Evolutionary conservation across 2,329 filamentous ascomycete genomes (phyloP).

Genomic region (Cordyceps tenuipes): DNA sequence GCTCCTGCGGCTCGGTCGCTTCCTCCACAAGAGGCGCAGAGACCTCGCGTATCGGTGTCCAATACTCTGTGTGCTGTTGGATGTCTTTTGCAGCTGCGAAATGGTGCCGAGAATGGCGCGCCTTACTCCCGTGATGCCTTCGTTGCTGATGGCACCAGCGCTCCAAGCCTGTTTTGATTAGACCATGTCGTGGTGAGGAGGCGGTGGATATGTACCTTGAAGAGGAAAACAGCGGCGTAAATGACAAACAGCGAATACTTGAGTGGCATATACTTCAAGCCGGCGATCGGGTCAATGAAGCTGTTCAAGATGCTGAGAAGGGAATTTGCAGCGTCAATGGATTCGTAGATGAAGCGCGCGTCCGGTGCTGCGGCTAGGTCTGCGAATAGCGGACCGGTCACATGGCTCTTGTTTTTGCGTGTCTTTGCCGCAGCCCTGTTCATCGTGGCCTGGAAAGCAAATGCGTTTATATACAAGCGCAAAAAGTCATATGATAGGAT

Average conservation of each 20-base stretch:
- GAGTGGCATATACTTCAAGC: slow-evolving; percentile 55
- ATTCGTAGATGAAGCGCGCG: slow-evolving; percentile 58
- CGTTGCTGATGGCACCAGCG: slow-evolving; percentile 48
- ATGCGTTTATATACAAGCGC: slow-evolving; percentile 65
- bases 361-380: slow-evolving; percentile 53
- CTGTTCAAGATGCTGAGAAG: slow-evolving; percentile 52
- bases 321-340: slow-evolving; percentile 55
- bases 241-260: slow-evolving; percentile 55
- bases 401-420: slow-evolving; percentile 27
- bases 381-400: slow-evolving; percentile 35
- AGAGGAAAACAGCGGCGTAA: slow-evolving; percentile 56
- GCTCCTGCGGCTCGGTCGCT: slow-evolving; percentile 14
- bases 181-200: neutral
- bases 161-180: slow-evolving; percentile 36
- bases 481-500: slow-evolving; percentile 66
- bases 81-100: slow-evolving; percentile 49
- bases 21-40: slow-evolving; percentile 52
- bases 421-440: slow-evolving; percentile 30
- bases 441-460: slow-evolving; percentile 65
- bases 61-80: slow-evolving; percentile 48
- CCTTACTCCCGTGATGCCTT: slow-evolving; percentile 47
- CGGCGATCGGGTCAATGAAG: slow-evolving; percentile 48
- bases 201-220: slow-evolving; percentile 39
- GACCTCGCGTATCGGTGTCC: slow-evolving; percentile 54
- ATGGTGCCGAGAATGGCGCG: slow-evolving; percentile 51